Evolutionary conservation across 1,284 basidiomycete genomes (phyloP).

Genomic region (Austroboletus niveus): DNA sequence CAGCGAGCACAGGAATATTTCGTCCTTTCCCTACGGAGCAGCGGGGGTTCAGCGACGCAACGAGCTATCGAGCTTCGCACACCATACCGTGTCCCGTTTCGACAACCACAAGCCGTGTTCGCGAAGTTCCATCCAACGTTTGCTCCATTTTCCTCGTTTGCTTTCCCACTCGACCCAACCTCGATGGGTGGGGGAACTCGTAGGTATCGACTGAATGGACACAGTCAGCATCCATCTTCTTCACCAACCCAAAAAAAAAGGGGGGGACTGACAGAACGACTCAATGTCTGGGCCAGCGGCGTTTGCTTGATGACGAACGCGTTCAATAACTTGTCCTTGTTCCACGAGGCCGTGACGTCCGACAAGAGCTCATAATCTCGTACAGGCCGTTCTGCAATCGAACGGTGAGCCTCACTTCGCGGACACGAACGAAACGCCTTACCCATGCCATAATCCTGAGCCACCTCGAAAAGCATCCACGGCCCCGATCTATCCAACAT

Average conservation of each 20-base stretch:
- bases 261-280: constrained; percentile 51
- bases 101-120: constrained; percentile 83
- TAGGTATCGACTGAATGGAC: constrained; percentile 58
- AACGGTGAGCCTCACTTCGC: neutral
- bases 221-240: constrained; percentile 9
- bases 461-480: constrained; percentile 81
- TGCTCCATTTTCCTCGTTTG: constrained; percentile 90
- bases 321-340: constrained; percentile 74
- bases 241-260: neutral
- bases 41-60: constrained; percentile 12
- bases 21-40: constrained; percentile 71
- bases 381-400: constrained; percentile 73
- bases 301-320: constrained; percentile 76
- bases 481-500: constrained; percentile 53
- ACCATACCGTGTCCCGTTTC: constrained; percentile 76
- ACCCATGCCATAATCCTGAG: constrained; percentile 86
- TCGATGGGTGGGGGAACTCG: constrained; percentile 64
- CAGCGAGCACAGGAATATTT: constrained; percentile 73
- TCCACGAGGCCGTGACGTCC: constrained; percentile 80
- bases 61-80: constrained; percentile 15
- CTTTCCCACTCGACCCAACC: constrained; percentile 83
- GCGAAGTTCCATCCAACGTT: constrained; percentile 81
- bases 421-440: constrained; percentile 24
- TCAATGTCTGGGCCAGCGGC: constrained; percentile 54
- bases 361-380: constrained; percentile 76